Evolutionary conservation across 2,329 filamentous ascomycete species (phyloP), one percentile per base, ranked within the genome.

Genomic region (Trichoderma koningii): DNA sequence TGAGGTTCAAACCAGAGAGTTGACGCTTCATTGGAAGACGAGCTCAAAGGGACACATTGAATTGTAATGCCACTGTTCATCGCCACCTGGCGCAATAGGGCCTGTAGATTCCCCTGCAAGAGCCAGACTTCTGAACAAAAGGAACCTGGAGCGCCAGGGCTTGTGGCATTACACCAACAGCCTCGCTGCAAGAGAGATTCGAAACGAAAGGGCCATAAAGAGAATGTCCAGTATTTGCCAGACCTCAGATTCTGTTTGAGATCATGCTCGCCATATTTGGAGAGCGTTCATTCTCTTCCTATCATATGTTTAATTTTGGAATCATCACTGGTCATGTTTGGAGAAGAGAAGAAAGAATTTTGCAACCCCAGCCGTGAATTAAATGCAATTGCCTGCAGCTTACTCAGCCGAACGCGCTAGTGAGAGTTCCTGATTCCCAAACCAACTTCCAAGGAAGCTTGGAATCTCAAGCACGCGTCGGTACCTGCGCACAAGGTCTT

Each of bases 221-320:
- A 55, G 5, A 38, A 2, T 38, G 41, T 30, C 14, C 2, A 47
- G 38, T 30, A 14, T 47, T 19, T 30, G 51, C n/a, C 41, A 69
- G 78, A 84, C 84, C 85, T 87, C 85, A 87, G 85, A 87, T 84
- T 82, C 75, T 75, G 77, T 78, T 79, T 87, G 82, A 86, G 82
- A 87, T 87, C 85, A 87, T 82, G 78, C 80, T 81, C 78, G 78
- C 80, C 77, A 64, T 69, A 70, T 67, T 68, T 56, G 72, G 77
- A 77, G 76, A 82, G 80, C 81, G 79, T 83, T 87, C 84, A 87
- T 80, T 83, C 85, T 88, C 85, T 88, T 88, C 85, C 85, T 88
- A 88, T 88, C 83, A 85, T 85, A 76, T 76, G 73, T 78, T 79
- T 78, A 80, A 79, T 75, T 73, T 75, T 60, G 67, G 77, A 82